Evolutionary conservation across 1,284 basidiomycete genomes (phyloP).

Genomic region (Wallemia ichthyophaga): DNA sequence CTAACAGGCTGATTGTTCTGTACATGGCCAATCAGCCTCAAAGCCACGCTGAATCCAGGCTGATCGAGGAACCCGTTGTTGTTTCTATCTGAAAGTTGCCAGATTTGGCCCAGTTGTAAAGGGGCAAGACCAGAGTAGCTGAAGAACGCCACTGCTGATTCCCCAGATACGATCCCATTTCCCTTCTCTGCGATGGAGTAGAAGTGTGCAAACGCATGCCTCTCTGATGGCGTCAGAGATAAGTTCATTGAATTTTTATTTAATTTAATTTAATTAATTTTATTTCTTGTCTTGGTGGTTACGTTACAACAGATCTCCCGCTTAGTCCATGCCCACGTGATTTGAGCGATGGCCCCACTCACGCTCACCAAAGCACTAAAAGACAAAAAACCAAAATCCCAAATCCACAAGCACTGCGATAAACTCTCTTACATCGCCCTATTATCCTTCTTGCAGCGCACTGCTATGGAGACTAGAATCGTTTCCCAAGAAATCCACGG

Average conservation of each 20-base stretch:
- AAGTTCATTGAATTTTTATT: neutral
- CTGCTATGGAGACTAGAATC: neutral
- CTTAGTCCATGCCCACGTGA: too few species aligned
- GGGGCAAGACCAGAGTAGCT: slow-evolving; percentile 44
- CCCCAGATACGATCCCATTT: slow-evolving; percentile 43
- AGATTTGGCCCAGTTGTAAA: slow-evolving; percentile 64
- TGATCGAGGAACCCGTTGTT: slow-evolving; percentile 71
- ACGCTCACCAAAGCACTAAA: neutral
- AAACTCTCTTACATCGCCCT: neutral
- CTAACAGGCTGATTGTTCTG: slow-evolving; percentile 52
- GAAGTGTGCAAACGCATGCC: neutral
- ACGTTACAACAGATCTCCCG: too few species aligned
- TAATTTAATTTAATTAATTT: too few species aligned
- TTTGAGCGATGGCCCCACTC: neutral
- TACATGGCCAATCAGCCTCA: slow-evolving; percentile 70
- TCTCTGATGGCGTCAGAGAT: neutral
- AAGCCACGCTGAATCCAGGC: slow-evolving; percentile 53
- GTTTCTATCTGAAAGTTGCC: slow-evolving; percentile 68
- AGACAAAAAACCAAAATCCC: neutral
- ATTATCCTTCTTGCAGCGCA: neutral
- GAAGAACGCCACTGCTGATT: slow-evolving; percentile 52
- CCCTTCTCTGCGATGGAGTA: neutral
- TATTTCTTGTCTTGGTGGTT: too few species aligned
- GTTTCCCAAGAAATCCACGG: neutral
- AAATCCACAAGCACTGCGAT: neutral